Conservation (phyloP, 2,329 filamentous ascomycete species). For the Rutstroemia sp. region DNA sequence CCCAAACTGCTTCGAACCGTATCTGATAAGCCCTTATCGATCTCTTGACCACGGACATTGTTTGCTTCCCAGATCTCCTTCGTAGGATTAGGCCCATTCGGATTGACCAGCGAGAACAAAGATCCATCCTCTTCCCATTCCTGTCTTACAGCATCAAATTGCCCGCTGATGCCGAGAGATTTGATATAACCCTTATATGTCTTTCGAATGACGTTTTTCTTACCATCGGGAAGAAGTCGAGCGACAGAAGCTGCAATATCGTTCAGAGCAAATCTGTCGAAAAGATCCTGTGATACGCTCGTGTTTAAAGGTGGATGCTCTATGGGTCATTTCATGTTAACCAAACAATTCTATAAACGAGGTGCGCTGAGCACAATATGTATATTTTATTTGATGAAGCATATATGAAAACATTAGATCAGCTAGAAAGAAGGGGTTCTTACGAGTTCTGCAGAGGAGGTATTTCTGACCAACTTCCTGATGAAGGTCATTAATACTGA, state of each 20-base stretch:
- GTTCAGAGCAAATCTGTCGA: constrained; percentile 48
- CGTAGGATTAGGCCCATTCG: constrained; percentile 34
- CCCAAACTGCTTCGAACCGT: constrained; percentile 37
- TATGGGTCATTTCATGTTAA: constrained; percentile 29
- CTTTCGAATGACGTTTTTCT: constrained; percentile 60
- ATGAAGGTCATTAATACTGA: constrained; percentile 58
- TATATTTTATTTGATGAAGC: constrained; percentile 11
- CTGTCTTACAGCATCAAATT: constrained; percentile 53
- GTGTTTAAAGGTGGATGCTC: constrained; percentile 33
- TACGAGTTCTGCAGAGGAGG: constrained; percentile 60
- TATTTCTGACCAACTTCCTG: constrained; percentile 61
- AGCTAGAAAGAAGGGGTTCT: constrained; percentile 42
- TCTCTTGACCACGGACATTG: constrained; percentile 46
- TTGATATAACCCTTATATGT: constrained; percentile 65
- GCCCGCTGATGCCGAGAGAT: constrained; percentile 51
- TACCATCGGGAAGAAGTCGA: constrained; percentile 55
- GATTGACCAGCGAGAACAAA: constrained; percentile 41
- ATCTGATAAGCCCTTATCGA: constrained; percentile 45
- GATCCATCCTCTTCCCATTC: constrained; percentile 36
- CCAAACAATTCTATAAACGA: constrained; percentile 24
- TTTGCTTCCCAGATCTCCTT: constrained; percentile 48
- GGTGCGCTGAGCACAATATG: constrained; percentile 12
- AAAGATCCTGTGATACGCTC: constrained; percentile 50
- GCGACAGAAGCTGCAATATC: constrained; percentile 54
- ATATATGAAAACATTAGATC: constrained; percentile 11